Percentiles rank a stretch among this genome's conserved stretches.
phyloP scores from a whole-genome alignment of 1,139 yeast species.

The Pichia sp. region DNA sequence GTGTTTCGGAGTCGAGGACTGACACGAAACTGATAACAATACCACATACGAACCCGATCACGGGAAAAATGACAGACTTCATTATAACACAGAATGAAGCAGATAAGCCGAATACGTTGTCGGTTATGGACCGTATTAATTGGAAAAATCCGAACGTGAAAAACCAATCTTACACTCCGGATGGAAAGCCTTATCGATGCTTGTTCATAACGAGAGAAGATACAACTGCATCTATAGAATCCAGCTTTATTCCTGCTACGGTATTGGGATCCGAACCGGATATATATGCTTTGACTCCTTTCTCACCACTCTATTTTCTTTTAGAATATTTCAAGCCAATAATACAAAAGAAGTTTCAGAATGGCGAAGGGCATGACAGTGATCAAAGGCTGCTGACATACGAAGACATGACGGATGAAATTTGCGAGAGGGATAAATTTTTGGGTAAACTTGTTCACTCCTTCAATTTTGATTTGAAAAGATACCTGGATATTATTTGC shows the following conservation, averaged over 20 bases:
- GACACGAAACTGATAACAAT: conserved; percentile 1
- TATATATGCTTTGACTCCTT: conserved; percentile 41
- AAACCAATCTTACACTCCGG: conserved; percentile 9
- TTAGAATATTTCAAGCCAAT: conserved; percentile 36
- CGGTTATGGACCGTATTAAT: conserved; percentile 31
- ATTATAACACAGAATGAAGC: background rate
- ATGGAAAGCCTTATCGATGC: conserved; percentile 15
- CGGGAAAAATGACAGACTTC: conserved; percentile 1
- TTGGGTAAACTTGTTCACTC: conserved; percentile 33
- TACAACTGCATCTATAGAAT: conserved; percentile 18
- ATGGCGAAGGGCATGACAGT: conserved; percentile 3
- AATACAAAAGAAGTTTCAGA: conserved; percentile 28
- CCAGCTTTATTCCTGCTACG: conserved; percentile 20
- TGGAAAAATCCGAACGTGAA: conserved; percentile 13
- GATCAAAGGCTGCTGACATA: conserved; percentile 39
- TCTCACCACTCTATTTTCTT: conserved; percentile 41
- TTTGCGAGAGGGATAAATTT: conserved; percentile 31
- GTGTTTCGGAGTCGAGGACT: background rate
- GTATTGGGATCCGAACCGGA: conserved; percentile 33
- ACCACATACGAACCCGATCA: conserved; percentile 9
- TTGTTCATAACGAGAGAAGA: conserved; percentile 11
- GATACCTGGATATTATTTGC: conserved; percentile 37
- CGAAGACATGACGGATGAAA: conserved; percentile 47
- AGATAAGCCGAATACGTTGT: conserved; percentile 26
- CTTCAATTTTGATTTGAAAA: conserved; percentile 22